phyloP scores from a whole-genome alignment of 768 basidiomycete species.

The Russula abietina region DNA sequence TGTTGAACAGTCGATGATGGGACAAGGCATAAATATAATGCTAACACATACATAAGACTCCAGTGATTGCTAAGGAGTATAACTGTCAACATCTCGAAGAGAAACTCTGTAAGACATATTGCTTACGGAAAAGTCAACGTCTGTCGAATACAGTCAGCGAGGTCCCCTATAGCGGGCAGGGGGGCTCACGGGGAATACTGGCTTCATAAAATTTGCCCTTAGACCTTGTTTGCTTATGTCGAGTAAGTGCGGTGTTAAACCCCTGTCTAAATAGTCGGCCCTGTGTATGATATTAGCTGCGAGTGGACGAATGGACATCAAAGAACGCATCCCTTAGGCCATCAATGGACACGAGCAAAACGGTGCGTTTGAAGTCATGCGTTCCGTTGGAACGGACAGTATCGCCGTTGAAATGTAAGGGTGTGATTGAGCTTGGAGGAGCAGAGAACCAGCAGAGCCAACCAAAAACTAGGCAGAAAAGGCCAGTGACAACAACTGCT shows the following conservation, averaged over 20 bases:
- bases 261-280: constrained; percentile 82
- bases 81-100: background rate
- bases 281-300: constrained; percentile 33
- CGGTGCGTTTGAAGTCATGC: constrained; percentile 73
- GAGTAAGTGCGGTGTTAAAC: constrained; percentile 76
- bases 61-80: constrained; percentile 68
- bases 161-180: background rate
- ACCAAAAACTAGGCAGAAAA: constrained; percentile 13
- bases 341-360: constrained; percentile 82
- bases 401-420: constrained; percentile 35
- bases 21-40: background rate
- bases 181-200: constrained; percentile 73
- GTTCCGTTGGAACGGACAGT: constrained; percentile 70
- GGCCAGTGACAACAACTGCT: background rate
- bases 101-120: background rate
- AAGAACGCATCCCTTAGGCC: constrained; percentile 50
- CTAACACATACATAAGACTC: constrained; percentile 61
- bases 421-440: constrained; percentile 1
- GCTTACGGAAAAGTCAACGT: constrained; percentile 87
- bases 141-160: constrained; percentile 35
- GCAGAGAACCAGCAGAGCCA: constrained; percentile 5
- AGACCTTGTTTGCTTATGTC: constrained; percentile 76
- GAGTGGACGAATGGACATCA: background rate
- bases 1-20: constrained; percentile 28
- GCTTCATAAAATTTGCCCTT: constrained; percentile 81